Base-by-base conservation (phyloP, 2,329 filamentous ascomycete genomes). In the Talaromyces marneffei region DNA sequence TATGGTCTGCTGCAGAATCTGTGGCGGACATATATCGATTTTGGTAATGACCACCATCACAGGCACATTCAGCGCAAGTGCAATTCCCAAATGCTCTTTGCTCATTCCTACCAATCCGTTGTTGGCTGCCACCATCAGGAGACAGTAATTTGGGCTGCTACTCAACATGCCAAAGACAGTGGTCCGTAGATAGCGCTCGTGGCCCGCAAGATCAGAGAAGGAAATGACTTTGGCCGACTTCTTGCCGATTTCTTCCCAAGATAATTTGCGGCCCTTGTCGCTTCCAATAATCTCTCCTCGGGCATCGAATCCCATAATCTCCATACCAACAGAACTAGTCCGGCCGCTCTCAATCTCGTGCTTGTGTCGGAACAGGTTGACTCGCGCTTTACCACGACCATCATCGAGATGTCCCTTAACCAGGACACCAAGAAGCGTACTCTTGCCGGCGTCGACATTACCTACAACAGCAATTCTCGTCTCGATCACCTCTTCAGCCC, bases 1-100 rank as follows among this genome's bases (percentile, higher is more conserved):
- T 50, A 97, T 87, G 23, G 94, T 99, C 79, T 97, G 89, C 77
- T 96, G 87, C 25, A 99, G 81, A 70, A 99, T 97, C 66, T 97
- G 90, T 1, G 93, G 92, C 23, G 94, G 94, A 74, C 94, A 97
- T 60, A 97, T 97, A 73, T 97, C 94, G 66, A 97, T 96, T 80
- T 97, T 99, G 75, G 93, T 99, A 65, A 97, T 87, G 66, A 97
- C 88, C 3, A 97, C 92, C 91, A 99, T 96, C 68, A 99, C 91
- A 0, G 94, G 94, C 10, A 99, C 93, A 70, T 97, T 97, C 57
- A 99, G 81, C 0, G 94, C 92, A 33, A 97, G 80, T 0, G 94
- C 93, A 65, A 99, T 96, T 16, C 94, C 94, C 3, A 99, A 80
- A 75, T 99, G 94, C 79, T 99, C 94, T 81, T 95, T 96, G 76